Conservation (phyloP, 2,329 filamentous ascomycete species). For the Beauveria varroae region DNA sequence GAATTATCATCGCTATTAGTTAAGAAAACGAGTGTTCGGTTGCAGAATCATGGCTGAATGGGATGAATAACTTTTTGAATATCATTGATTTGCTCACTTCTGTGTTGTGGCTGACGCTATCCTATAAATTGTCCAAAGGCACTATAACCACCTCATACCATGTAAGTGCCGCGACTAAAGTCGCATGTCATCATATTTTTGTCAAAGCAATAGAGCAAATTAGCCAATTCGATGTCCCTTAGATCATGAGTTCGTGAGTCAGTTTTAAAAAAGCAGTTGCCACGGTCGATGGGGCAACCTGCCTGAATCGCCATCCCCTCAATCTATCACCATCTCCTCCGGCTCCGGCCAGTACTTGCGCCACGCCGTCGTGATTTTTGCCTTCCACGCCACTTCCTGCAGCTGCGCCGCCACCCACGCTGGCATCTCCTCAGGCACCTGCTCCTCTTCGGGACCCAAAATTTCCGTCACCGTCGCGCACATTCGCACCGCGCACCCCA, state of each 20-base stretch:
- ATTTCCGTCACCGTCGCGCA: conserved; percentile 21
- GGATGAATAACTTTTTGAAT: neutral
- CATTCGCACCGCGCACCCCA: conserved; percentile 19
- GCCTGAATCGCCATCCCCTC: neutral
- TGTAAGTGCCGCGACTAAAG: too few species aligned
- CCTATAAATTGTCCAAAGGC: too few species aligned
- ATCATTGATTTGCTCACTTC: neutral
- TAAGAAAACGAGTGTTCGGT: neutral
- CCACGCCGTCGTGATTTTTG: conserved; percentile 12
- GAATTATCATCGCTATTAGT: neutral
- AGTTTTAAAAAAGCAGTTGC: too few species aligned
- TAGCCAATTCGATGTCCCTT: too few species aligned
- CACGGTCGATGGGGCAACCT: too few species aligned
- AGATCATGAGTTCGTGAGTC: too few species aligned
- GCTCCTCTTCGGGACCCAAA: conserved; percentile 18
- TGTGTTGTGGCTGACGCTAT: neutral
- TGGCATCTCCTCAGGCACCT: conserved; percentile 13
- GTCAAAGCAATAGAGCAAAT: too few species aligned
- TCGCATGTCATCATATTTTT: too few species aligned
- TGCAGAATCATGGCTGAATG: neutral
- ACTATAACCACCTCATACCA: too few species aligned
- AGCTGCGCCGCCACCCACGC: conserved; percentile 21
- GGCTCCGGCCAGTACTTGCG: neutral
- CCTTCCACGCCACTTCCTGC: conserved; percentile 19
- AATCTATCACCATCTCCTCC: neutral